phyloP scores from a whole-genome alignment of 305 asterid species.

The Plantago rigida region DNA sequence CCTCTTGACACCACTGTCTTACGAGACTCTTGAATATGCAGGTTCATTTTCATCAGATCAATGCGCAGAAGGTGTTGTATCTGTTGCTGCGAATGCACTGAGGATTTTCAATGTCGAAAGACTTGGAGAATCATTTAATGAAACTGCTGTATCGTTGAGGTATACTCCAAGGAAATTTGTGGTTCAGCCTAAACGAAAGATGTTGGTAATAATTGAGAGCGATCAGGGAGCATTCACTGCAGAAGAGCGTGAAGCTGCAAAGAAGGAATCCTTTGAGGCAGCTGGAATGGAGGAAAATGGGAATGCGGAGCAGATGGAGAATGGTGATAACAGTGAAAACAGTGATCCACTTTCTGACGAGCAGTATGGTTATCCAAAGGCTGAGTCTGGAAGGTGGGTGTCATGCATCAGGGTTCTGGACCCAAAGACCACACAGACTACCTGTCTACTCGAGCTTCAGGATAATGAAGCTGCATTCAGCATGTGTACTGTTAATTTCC shows the following conservation, averaged over 20 bases:
- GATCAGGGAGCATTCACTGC: conserved; percentile 96
- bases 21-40: conserved; percentile 91
- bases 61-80: conserved; percentile 99
- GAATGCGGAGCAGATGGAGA: conserved; percentile 63
- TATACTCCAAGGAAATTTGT: conserved; percentile 96
- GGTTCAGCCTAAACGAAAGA: conserved; percentile 72
- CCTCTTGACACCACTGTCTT: conserved; percentile 87
- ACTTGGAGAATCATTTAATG: conserved; percentile 90
- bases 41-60: conserved; percentile 98
- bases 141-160: conserved; percentile 77
- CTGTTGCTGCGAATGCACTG: conserved; percentile 95
- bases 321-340: conserved; percentile 77
- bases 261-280: conserved; percentile 74
- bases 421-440: conserved; percentile 70
- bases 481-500: conserved; percentile 88
- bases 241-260: conserved; percentile 86
- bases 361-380: conserved; percentile 98
- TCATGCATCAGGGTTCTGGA: conserved; percentile 96
- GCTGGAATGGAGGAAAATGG: conserved; percentile 75
- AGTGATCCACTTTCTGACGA: conserved; percentile 81
- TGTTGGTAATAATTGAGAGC: conserved; percentile 78
- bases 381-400: conserved; percentile 86
- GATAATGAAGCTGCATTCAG: conserved; percentile 97
- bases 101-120: conserved; percentile 95
- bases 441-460: conserved; percentile 94